Evolutionary conservation across 1,284 basidiomycete species (phyloP).

Genomic region (Amylostereum areolatum): DNA sequence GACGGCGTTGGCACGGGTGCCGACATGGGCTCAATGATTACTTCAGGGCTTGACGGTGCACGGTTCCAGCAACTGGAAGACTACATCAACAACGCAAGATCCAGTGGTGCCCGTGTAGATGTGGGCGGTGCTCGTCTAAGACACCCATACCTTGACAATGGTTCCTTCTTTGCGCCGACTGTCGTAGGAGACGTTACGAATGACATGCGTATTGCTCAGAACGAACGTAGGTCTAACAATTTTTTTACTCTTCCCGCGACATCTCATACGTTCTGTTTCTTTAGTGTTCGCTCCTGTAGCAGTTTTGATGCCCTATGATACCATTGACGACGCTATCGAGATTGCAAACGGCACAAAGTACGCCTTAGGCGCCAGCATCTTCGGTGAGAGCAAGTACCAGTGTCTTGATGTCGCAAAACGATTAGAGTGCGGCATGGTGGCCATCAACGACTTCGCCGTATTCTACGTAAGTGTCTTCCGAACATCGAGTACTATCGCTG

Average conservation of each 20-base stretch:
- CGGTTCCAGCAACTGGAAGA: slow-evolving; percentile 12
- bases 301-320: slow-evolving; percentile 76
- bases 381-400: slow-evolving; percentile 73
- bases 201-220: slow-evolving; percentile 70
- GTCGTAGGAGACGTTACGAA: slow-evolving; percentile 79
- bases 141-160: slow-evolving; percentile 61
- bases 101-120: slow-evolving; percentile 64
- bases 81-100: slow-evolving; percentile 65
- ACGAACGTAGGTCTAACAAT: slow-evolving; percentile 57
- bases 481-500: not conserved
- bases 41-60: slow-evolving; percentile 32
- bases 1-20: slow-evolving; percentile 66
- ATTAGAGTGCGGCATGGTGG: slow-evolving; percentile 93
- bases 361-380: slow-evolving; percentile 95
- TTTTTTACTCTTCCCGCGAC: not conserved
- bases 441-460: slow-evolving; percentile 91
- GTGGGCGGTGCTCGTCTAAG: slow-evolving; percentile 60
- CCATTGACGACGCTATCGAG: slow-evolving; percentile 74
- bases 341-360: slow-evolving; percentile 86
- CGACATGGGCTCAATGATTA: slow-evolving; percentile 74
- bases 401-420: slow-evolving; percentile 74
- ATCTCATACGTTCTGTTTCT: slow-evolving; percentile 7
- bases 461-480: slow-evolving; percentile 66
- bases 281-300: slow-evolving; percentile 88
- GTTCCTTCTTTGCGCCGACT: slow-evolving; percentile 85